These are phyloP conservation scores for Penicillium sp. DNA, from an alignment of 2,329 filamentous ascomycete genomes.

Conservation along the genomic window DNA sequence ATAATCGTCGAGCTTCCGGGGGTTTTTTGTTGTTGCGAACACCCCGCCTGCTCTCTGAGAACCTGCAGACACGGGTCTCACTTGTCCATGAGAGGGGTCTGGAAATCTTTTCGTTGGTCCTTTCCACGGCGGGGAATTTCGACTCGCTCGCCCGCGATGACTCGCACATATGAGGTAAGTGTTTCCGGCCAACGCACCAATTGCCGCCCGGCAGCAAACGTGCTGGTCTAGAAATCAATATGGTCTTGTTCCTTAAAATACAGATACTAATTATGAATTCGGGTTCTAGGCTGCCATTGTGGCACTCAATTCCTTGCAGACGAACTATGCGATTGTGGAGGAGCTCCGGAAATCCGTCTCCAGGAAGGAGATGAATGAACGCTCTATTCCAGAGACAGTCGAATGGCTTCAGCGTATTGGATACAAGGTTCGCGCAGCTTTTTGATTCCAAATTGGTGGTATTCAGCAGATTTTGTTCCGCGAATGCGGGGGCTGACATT, in stretches of 20 bases:
- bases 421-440: constrained; percentile 60
- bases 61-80: constrained; percentile 12
- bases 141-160: constrained; percentile 33
- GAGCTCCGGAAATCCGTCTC: constrained; percentile 66
- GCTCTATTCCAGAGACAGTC: constrained; percentile 78
- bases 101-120: constrained; percentile 18
- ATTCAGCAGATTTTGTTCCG: not conserved
- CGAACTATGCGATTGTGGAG: constrained; percentile 76
- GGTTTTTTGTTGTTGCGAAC: constrained; percentile 7
- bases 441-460: not conserved
- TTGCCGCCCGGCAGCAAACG: not conserved
- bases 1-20: constrained; percentile 18
- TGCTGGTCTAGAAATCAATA: not conserved
- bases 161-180: constrained; percentile 42
- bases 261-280: not conserved
- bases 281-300: constrained; percentile 64
- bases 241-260: not conserved
- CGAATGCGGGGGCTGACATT: constrained; percentile 5
- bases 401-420: constrained; percentile 75
- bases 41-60: constrained; percentile 16
- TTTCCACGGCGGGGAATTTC: constrained; percentile 30
- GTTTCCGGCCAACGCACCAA: not conserved
- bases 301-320: constrained; percentile 74
- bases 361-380: constrained; percentile 70
- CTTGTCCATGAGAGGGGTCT: constrained; percentile 33